Conservation (phyloP, 495 filamentous ascomycete species). For the Penicillium goetzii region DNA sequence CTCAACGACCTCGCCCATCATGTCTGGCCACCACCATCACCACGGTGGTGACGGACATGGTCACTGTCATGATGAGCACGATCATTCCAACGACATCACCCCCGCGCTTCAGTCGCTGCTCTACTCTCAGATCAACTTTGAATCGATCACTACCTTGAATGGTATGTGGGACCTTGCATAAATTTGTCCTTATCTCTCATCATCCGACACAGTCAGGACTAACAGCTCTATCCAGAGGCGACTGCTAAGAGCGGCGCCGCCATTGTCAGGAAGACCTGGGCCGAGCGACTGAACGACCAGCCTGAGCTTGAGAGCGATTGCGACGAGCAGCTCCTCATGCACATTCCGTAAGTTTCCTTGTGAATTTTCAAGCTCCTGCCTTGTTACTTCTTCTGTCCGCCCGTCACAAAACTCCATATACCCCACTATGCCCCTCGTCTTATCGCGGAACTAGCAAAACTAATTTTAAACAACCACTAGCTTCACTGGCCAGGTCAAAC, state of each 20-base stretch:
- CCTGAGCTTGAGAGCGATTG: slow-evolving; percentile 82
- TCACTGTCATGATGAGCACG: slow-evolving; percentile 60
- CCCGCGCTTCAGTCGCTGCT: slow-evolving; percentile 86
- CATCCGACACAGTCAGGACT: background rate
- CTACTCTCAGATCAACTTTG: slow-evolving; percentile 90
- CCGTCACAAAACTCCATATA: background rate
- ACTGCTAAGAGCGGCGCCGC: slow-evolving; percentile 66
- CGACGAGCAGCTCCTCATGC: slow-evolving; percentile 92
- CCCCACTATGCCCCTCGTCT: slow-evolving; percentile 30
- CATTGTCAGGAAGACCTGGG: slow-evolving; percentile 89
- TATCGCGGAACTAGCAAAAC: slow-evolving; percentile 19
- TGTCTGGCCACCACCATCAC: slow-evolving; percentile 50
- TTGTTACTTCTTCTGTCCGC: background rate
- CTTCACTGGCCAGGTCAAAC: slow-evolving; percentile 90
- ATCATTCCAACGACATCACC: slow-evolving; percentile 87
- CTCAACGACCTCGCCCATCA: slow-evolving; percentile 16
- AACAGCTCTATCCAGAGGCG: slow-evolving; percentile 48
- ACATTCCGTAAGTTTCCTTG: slow-evolving; percentile 72
- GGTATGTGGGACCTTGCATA: slow-evolving; percentile 38
- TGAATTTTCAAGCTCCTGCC: slow-evolving; percentile 4
- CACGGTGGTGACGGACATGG: slow-evolving; percentile 48
- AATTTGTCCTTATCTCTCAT: background rate
- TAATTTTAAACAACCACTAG: slow-evolving; percentile 49
- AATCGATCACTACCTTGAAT: slow-evolving; percentile 82
- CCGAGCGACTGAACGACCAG: slow-evolving; percentile 68